Base-by-base conservation (phyloP, 371 early-diverging fungal species). In the Syncephalis fuscata region DNA sequence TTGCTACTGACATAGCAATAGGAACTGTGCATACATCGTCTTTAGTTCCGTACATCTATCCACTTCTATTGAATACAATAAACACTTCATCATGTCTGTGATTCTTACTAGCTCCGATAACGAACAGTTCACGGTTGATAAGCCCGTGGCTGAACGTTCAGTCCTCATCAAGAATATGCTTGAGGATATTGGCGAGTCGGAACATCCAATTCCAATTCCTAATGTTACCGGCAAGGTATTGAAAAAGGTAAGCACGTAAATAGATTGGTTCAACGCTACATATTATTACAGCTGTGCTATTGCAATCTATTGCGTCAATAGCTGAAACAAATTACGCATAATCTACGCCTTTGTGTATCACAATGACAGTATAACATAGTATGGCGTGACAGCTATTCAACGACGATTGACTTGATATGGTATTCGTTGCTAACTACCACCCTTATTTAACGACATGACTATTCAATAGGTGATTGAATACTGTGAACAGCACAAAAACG, bases 151-250 rank as follows among this genome's bases (percentile, higher is more conserved):
- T 22, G 72, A 71, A 56, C 86, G 88, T 55, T 86, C 88, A 48
- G 67, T 82, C 32, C 74, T 93, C 53, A 85, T 96, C 67, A 92
- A 88, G 67, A 88, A 88, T 68, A 80, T 93, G 84, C 64, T 93
- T 45, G 91, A 88, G 63, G 78, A 74, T 73, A 60, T 86, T 51
- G 89, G 85, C 45, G 81, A 83, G 45, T 66, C 65, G 21, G 76
- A 78, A 48, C 62, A 68, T 47, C 74, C 83, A 44, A 85, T 86
- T 52, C 83, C 84, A 25, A 68, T 87, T 48, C 82, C 82, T 25
- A 83, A 85, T 48, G 85, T 87, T 22, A 73, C 70, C 14, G 69
- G 66, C 54, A 68, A 70, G 46, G 73, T 82, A 15, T 65, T 87
- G 51, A 67, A 68, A 41, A 84, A 84, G 67, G 80, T 77, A 32